Evolutionary conservation across 2,329 filamentous ascomycete genomes (phyloP), one percentile per base, ranked within the genome.

Genomic region (Colletotrichum melonis): DNA sequence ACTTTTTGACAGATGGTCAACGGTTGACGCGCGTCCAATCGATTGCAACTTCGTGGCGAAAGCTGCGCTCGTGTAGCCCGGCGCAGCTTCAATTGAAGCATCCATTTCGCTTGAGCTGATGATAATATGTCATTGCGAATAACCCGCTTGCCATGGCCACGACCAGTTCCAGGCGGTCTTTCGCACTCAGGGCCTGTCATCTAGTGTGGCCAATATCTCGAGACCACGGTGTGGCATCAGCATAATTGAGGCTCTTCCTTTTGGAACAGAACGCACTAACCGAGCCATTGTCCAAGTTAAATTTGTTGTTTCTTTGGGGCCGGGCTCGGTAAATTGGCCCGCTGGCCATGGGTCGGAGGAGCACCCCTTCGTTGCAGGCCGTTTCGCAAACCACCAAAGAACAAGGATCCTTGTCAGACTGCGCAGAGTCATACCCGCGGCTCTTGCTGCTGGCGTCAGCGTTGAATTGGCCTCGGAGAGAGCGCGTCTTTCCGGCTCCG

Each of bases 351-450:
- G 65, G 30, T 58, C 68, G 60, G 54, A 22, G 55, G 38, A 38
- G 32, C 8, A 59, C 24, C 49, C 59, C 56, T 57, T 69, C 46
- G 58, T 69, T 55, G 66, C 70, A 69, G 55, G 55, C 55, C 42
- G 66, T 73, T 65, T 56, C 59, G 69, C 52, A 60, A 59, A n/a
- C 28, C 70, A 59, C 55, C 59, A 19, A 38, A 16, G 32, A 35
- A 24, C 69, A 32, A 62, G 63, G 69, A 49, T 35, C 63, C 56
- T 56, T 62, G 63, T 56, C 63, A 11, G 24, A 26, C 26, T 52
- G 26, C 46, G 30, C 35, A 32, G 16, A 67, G 38, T 28, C 57
- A 19, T 54, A 38, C 14, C n/a, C 22, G 28, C 24, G 63, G 46
- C 22, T 42, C 22, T 22, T 26, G 5, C 54, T 68, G 57, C 28